These are phyloP conservation scores for Lasiosphaeria hispida DNA, from an alignment of 495 filamentous ascomycete species.

Conservation along the genomic window DNA sequence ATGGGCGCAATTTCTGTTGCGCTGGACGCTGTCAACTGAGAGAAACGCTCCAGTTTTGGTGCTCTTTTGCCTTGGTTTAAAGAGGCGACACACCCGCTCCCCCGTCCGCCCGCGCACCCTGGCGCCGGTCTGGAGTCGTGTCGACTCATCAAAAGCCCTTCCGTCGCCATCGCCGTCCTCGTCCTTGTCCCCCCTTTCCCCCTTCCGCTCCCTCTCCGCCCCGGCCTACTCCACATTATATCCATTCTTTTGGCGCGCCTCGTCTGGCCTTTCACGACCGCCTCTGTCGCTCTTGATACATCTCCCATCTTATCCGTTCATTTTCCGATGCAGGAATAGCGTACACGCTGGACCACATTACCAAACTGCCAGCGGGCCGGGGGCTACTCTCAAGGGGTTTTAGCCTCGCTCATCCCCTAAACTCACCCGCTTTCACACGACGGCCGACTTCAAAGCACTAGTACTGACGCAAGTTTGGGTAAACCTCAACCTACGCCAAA, in stretches of 20 bases:
- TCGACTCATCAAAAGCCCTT: not conserved
- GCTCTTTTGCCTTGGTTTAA: not conserved
- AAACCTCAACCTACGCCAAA: too few relatives aligned
- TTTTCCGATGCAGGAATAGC: too few relatives aligned
- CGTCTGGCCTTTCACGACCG: too few relatives aligned
- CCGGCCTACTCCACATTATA: not conserved
- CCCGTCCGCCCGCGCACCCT: not conserved
- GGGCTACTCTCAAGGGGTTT: too few relatives aligned
- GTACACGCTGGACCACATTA: too few relatives aligned
- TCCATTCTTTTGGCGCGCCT: not conserved
- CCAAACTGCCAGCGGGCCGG: too few relatives aligned
- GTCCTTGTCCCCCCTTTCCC: not conserved
- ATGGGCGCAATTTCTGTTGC: conserved; percentile 6
- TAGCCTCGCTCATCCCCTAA: too few relatives aligned
- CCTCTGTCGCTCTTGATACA: too few relatives aligned
- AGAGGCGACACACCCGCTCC: not conserved
- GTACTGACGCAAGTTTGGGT: too few relatives aligned
- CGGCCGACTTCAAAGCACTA: too few relatives aligned
- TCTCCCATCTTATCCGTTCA: too few relatives aligned
- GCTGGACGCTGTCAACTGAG: conserved; percentile 2
- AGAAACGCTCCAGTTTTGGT: not conserved
- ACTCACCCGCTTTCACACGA: too few relatives aligned
- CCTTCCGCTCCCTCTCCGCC: not conserved
- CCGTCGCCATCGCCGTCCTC: conserved; percentile 1
- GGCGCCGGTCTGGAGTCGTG: not conserved